Evolutionary conservation across 1,284 basidiomycete genomes (phyloP).

Genomic region (Xanthoconium separans): DNA sequence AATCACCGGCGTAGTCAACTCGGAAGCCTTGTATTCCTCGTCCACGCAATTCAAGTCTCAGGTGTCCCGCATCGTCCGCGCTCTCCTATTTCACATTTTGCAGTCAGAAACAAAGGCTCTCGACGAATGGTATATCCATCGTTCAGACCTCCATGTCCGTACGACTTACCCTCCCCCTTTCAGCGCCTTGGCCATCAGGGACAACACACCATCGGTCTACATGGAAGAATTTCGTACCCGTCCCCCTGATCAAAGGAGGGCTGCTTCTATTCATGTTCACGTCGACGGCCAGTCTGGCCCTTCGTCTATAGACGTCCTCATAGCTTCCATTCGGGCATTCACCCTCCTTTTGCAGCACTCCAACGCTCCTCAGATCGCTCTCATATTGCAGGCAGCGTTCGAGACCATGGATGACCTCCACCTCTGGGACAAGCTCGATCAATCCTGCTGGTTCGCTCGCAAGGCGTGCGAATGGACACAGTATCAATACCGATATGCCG

Average conservation of each 20-base stretch:
- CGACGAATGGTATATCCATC: conserved; percentile 56
- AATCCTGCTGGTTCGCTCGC: conserved; percentile 83
- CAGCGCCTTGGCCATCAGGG: conserved; percentile 62
- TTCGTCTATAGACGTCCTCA: conserved; percentile 69
- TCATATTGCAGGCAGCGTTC: conserved; percentile 71
- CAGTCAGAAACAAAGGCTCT: conserved; percentile 62
- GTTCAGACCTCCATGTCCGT: neutral
- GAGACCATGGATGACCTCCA: conserved; percentile 61
- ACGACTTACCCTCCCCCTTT: neutral
- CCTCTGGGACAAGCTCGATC: conserved; percentile 73
- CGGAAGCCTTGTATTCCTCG: conserved; percentile 82
- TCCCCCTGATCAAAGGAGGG: conserved; percentile 75
- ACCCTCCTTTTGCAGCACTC: conserved; percentile 76
- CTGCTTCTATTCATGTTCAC: conserved; percentile 85
- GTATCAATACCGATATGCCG: conserved; percentile 89
- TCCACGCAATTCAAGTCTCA: conserved; percentile 76
- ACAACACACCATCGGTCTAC: conserved; percentile 71
- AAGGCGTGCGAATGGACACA: conserved; percentile 82
- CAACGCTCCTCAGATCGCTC: conserved; percentile 73
- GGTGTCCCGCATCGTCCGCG: conserved; percentile 69
- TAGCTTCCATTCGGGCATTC: conserved; percentile 71
- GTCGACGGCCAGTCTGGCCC: conserved; percentile 88
- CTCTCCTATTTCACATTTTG: conserved; percentile 72
- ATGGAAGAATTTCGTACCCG: conserved; percentile 77
- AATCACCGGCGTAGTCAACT: conserved; percentile 78